phyloP scores from a whole-genome alignment of 805 yeast genomes.

The Torulaspora gathmanii region DNA sequence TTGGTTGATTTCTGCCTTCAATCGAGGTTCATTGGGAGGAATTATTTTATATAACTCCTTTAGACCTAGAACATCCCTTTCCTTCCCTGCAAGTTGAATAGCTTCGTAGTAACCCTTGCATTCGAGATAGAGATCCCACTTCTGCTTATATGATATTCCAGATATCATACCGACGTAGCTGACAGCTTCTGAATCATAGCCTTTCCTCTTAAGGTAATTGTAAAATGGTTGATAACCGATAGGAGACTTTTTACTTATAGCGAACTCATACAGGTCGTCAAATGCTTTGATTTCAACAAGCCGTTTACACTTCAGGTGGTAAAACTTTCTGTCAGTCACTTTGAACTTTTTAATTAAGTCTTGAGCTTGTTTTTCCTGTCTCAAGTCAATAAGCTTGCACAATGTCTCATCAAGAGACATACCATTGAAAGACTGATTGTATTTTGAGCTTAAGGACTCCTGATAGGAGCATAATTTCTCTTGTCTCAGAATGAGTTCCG shows the following conservation, averaged over 20 bases:
- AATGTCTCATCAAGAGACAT: constrained; percentile 48
- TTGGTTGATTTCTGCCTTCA: constrained; percentile 23
- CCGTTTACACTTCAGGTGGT: constrained; percentile 49
- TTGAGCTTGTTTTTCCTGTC: constrained; percentile 48
- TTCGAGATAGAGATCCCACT: constrained; percentile 46
- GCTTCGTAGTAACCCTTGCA: constrained; percentile 52
- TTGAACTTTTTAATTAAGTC: constrained; percentile 50
- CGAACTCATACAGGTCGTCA: constrained; percentile 52
- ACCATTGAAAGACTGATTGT: constrained; percentile 39
- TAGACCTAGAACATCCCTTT: constrained; percentile 25
- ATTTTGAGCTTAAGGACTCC: constrained; percentile 41
- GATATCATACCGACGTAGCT: constrained; percentile 52
- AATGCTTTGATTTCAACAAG: constrained; percentile 47
- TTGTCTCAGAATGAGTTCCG: constrained; percentile 40
- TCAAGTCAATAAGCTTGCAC: constrained; percentile 40
- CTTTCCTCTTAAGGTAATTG: constrained; percentile 47
- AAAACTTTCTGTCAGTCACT: constrained; percentile 52
- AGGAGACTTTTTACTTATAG: constrained; percentile 52
- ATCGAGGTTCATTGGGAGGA: constrained; percentile 28
- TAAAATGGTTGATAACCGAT: constrained; percentile 69
- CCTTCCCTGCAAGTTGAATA: constrained; percentile 31
- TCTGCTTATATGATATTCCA: constrained; percentile 42
- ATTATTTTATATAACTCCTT: constrained; percentile 22
- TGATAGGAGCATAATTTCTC: constrained; percentile 43
- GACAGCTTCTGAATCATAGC: constrained; percentile 56